phyloP scores from a whole-genome alignment of 306 rosid species.

The Sphenostylis stenocarpa region DNA sequence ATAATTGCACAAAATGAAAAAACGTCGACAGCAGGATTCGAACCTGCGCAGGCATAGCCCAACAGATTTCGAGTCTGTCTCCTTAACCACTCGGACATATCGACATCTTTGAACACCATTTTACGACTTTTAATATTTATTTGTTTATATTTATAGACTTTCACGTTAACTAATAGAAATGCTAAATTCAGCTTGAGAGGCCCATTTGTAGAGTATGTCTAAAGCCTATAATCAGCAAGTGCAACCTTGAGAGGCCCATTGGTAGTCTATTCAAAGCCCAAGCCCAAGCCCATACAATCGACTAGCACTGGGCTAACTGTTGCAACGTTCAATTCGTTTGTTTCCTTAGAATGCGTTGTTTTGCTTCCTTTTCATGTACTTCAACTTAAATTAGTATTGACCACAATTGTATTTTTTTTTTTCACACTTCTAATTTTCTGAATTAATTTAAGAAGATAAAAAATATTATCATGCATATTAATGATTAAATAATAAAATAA shows the following conservation, averaged over 20 bases:
- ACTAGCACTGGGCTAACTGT: background rate
- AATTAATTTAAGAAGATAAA: no score
- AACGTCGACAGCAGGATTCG: slow-evolving; percentile 73
- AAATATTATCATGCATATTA: no score
- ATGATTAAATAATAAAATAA: no score
- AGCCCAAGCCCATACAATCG: background rate
- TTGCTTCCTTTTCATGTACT: no score
- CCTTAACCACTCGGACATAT: slow-evolving; percentile 85
- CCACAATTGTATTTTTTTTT: background rate
- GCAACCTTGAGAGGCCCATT: background rate
- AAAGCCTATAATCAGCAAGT: background rate
- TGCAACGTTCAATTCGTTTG: no score
- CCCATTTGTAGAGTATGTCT: background rate
- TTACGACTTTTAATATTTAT: no score
- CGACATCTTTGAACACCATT: no score
- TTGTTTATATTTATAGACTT: no score
- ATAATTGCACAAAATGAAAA: background rate
- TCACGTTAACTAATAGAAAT: no score
- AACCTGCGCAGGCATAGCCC: slow-evolving; percentile 81
- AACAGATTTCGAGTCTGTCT: slow-evolving; percentile 83
- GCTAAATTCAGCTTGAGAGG: background rate
- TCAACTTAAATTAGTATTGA: background rate
- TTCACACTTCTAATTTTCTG: no score
- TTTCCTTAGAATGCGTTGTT: no score
- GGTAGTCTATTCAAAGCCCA: background rate